A percentile compares a stretch with the other conserved stretches of the same genome.
These are phyloP conservation scores for Podospora pseudopauciseta DNA, from an alignment of 495 filamentous ascomycete genomes.

Conservation along the genomic window DNA sequence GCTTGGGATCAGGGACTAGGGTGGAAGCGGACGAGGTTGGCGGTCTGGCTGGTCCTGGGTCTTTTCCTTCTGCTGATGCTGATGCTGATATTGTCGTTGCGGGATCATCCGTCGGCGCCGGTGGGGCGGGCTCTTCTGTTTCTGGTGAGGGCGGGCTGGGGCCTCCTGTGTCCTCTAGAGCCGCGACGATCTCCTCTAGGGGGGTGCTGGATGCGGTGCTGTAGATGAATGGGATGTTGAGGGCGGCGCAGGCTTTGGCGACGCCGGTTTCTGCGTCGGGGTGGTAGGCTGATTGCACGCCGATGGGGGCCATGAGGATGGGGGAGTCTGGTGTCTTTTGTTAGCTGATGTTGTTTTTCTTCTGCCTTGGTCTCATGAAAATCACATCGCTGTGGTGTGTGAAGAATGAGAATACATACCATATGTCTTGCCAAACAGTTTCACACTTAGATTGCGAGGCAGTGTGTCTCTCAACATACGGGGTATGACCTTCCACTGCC, in stretches of 20 bases:
- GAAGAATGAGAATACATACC: conserved; percentile 18
- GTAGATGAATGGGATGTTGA: conserved; percentile 52
- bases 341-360: neutral
- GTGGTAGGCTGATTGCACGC: conserved; percentile 58
- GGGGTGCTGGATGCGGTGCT: conserved; percentile 43
- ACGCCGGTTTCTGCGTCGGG: conserved; percentile 51
- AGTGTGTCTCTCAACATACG: conserved; percentile 41
- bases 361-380: neutral
- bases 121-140: neutral
- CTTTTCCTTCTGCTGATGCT: neutral
- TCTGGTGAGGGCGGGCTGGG: neutral
- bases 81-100: too few relatives aligned
- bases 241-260: conserved; percentile 50
- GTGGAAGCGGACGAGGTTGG: neutral
- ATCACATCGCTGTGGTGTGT: neutral
- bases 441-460: conserved; percentile 49
- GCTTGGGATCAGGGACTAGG: neutral
- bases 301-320: conserved; percentile 56
- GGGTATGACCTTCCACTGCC: conserved; percentile 59
- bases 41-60: neutral
- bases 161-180: neutral
- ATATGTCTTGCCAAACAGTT: conserved; percentile 55
- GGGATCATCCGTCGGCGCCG: too few relatives aligned
- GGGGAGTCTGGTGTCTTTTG: conserved; percentile 34
- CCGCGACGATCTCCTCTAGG: conserved; percentile 39